These are phyloP conservation scores for Trichosporon asahii DNA, from an alignment of 1,284 basidiomycete genomes.

Conservation along the genomic window DNA sequence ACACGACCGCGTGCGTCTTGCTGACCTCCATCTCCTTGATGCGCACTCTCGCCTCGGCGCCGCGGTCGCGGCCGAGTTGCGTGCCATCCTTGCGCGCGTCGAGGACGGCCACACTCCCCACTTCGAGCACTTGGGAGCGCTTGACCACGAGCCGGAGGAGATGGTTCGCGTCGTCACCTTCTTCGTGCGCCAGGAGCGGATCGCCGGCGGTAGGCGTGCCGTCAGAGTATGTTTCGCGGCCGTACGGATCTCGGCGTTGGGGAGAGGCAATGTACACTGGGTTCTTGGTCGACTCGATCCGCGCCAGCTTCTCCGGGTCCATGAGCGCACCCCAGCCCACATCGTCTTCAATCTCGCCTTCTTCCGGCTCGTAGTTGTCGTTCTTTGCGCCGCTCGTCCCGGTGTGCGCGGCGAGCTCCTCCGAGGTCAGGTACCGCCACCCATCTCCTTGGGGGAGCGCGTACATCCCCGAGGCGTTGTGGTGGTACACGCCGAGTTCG, in stretches of 20 bases:
- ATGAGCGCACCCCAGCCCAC: slow-evolving; percentile 49
- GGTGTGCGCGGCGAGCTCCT: slow-evolving; percentile 19
- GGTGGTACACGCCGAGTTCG: slow-evolving; percentile 30
- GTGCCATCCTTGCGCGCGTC: slow-evolving; percentile 46
- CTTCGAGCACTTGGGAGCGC: slow-evolving; percentile 26
- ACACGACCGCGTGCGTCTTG: slow-evolving; percentile 49
- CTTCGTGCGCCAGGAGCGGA: background rate
- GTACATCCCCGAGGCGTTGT: slow-evolving; percentile 29
- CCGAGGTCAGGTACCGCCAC: slow-evolving; percentile 32
- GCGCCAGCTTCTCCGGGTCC: slow-evolving; percentile 38
- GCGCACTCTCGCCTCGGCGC: slow-evolving; percentile 37
- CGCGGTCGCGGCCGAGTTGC: slow-evolving; percentile 46
- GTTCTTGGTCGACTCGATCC: slow-evolving; percentile 19
- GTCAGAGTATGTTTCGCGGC: background rate
- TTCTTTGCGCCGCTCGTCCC: background rate
- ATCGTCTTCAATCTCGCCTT: slow-evolving; percentile 47
- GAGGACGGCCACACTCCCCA: slow-evolving; percentile 39
- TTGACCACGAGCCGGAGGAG: slow-evolving; percentile 46
- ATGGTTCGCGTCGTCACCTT: slow-evolving; percentile 19
- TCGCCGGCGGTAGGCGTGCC: background rate
- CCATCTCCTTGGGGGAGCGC: slow-evolving; percentile 25
- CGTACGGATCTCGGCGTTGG: slow-evolving; percentile 13
- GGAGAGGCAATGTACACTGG: background rate
- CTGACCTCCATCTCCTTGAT: slow-evolving; percentile 50
- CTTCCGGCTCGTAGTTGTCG: slow-evolving; percentile 29